Base-by-base conservation (phyloP, 2,329 filamentous ascomycete genomes). In the Aspergillus pseudonomiae region DNA sequence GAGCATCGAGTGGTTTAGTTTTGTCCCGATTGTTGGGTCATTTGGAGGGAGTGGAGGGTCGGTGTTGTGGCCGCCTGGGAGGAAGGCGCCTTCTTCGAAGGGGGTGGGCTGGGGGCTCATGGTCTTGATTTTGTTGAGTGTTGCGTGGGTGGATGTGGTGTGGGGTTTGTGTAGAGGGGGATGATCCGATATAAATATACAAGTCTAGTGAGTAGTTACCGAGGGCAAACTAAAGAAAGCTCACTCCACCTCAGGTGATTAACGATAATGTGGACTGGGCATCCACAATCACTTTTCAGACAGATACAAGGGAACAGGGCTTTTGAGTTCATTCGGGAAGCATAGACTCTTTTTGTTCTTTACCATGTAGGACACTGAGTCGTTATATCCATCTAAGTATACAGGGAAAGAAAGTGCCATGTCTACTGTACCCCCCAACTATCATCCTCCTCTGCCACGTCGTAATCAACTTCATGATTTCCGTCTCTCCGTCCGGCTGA, bases 401-500 rank as follows among this genome's bases (percentile, higher is more conserved):
- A 55, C 30, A 55, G 28, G 3, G 9, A 19, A 52, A 32, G 12
- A 48, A 43, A 28, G 48, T 32, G 48, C 2, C 28, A 52, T 52
- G 19, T 46, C 36, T 56, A 72, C 54, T 69, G 63, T 28, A 65
- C 67, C 19, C 74, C 75, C 81, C 81, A 83, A 24, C 71, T 71
- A 67, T 83, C 81, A 66, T 83, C 81, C 62, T 78, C 77, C 69
- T 84, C 82, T 2, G 82, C 82, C 66, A 84, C 82, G 66, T 84
- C 82, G 64, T 83, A 84, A 71, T 84, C 82, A 63, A 82, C 79
- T 54, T 83, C 79, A 16, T 73, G 70, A 56, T 63, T 64, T n/a
- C 65, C 68, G 30, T 73, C 63, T 65, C 68, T 67, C 46, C 64
- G 67, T 46, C 61, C 62, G 26, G 58, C 61, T 28, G 57, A 58